phyloP scores from a whole-genome alignment of 2,329 filamentous ascomycete genomes.

The Claviceps spartinae region DNA sequence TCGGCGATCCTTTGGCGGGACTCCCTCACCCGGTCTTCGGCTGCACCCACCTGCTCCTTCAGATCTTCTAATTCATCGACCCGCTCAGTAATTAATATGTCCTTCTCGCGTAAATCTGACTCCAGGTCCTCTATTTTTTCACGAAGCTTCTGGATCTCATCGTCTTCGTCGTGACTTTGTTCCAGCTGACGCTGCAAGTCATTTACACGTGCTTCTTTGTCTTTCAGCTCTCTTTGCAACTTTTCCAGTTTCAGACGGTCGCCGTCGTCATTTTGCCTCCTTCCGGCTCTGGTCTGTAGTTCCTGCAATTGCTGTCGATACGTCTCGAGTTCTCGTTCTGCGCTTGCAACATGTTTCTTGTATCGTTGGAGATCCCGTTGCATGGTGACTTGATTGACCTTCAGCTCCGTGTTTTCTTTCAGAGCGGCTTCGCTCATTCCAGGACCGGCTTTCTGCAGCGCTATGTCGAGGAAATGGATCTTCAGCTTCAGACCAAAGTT shows the following conservation, averaged over 20 bases:
- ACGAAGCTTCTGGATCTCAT: constrained; percentile 51
- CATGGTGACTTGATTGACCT: constrained; percentile 84
- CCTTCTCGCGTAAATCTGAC: constrained; percentile 61
- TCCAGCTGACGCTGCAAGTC: constrained; percentile 47
- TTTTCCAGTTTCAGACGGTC: constrained; percentile 48
- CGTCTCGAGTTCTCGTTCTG: constrained; percentile 74
- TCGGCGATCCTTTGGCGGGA: constrained; percentile 36
- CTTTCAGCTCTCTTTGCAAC: constrained; percentile 41
- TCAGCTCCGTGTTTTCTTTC: constrained; percentile 91
- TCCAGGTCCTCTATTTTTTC: constrained; percentile 67
- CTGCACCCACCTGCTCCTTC: constrained; percentile 38
- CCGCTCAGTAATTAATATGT: constrained; percentile 56
- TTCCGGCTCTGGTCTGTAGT: constrained; percentile 68
- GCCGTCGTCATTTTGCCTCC: constrained; percentile 58
- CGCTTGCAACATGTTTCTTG: constrained; percentile 68
- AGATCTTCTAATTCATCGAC: constrained; percentile 62
- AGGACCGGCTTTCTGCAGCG: constrained; percentile 71
- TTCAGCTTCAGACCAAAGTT: constrained; percentile 96
- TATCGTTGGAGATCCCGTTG: constrained; percentile 75
- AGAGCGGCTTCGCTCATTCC: constrained; percentile 81
- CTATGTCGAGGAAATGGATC: constrained; percentile 92
- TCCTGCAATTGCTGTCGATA: constrained; percentile 73
- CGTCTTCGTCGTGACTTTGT: constrained; percentile 39
- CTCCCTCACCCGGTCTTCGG: constrained; percentile 45
- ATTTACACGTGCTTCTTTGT: constrained; percentile 46